Evolutionary conservation across 2,329 filamentous ascomycete genomes (phyloP).

Genomic region (Fusarium falciforme): DNA sequence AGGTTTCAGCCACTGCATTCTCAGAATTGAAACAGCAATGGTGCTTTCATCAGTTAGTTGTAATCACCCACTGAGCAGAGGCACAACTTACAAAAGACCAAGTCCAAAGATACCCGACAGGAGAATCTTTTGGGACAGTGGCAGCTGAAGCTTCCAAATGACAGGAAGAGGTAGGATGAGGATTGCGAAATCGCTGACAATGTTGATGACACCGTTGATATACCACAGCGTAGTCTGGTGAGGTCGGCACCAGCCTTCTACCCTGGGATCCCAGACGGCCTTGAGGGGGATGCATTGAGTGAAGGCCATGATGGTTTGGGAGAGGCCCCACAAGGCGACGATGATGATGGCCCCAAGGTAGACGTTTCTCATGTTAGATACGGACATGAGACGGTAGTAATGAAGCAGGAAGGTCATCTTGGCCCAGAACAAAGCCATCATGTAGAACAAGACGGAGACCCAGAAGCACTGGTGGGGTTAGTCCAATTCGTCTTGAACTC

Average conservation of each 20-base stretch:
- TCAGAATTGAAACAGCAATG: constrained; percentile 15
- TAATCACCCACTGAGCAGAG: fast-evolving
- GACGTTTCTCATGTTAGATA: constrained; percentile 15
- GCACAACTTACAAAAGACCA: constrained; percentile 23
- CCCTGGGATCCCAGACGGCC: constrained; percentile 10
- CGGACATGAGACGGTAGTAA: constrained; percentile 24
- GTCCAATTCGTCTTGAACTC: fast-evolving
- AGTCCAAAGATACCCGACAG: constrained; percentile 21
- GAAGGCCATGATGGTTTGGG: constrained; percentile 5
- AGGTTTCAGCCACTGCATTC: constrained; percentile 18
- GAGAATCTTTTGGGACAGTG: constrained; percentile 17
- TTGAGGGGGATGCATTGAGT: constrained; percentile 18
- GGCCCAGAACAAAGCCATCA: constrained; percentile 1
- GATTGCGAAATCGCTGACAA: constrained; percentile 27
- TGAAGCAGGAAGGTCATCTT: constrained; percentile 35
- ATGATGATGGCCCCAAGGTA: constrained; percentile 3
- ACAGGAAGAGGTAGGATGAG: constrained; percentile 21
- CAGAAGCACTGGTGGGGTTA: constrained; percentile 24
- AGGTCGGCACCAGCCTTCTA: constrained; percentile 3
- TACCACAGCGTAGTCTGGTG: constrained; percentile 2
- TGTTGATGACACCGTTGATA: constrained; percentile 9
- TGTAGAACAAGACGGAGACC: constrained; percentile 16
- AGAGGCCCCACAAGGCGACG: constrained; percentile 11
- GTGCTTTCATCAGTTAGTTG: not conserved
- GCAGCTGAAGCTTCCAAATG: constrained; percentile 26